These are phyloP conservation scores for Salix purpurea DNA, from an alignment of 345 rosid genomes.

Conservation along the genomic window DNA sequence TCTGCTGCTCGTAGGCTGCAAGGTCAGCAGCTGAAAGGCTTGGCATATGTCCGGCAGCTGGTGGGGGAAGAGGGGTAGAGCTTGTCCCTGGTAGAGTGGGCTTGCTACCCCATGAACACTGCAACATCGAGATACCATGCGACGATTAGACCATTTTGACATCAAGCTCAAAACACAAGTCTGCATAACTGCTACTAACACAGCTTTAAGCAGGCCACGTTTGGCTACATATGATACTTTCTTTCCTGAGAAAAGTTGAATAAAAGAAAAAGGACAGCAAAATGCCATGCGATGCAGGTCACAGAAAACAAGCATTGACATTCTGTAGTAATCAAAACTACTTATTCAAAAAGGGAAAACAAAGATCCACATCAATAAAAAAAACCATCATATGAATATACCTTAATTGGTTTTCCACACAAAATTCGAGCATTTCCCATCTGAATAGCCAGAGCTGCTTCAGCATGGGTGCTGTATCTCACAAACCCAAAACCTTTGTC, in stretches of 20 bases:
- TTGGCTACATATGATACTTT: too few relatives aligned
- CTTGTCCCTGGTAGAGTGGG: conserved; percentile 82
- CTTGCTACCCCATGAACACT: conserved; percentile 97
- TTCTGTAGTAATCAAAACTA: background rate
- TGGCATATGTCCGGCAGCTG: conserved; percentile 51
- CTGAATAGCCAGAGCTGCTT: conserved; percentile 86
- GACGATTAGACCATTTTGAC: background rate
- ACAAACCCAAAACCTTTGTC: conserved; percentile 98
- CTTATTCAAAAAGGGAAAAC: background rate
- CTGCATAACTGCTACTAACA: too few relatives aligned
- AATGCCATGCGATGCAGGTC: too few relatives aligned
- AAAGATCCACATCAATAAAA: background rate
- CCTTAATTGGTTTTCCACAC: conserved; percentile 85
- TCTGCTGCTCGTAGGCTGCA: conserved; percentile 63
- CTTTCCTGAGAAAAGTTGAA: background rate
- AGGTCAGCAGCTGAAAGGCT: conserved; percentile 68
- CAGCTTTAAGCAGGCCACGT: too few relatives aligned
- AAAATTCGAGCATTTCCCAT: conserved; percentile 72
- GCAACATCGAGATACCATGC: conserved; percentile 4
- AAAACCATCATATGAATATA: conserved; percentile 4
- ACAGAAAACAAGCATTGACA: too few relatives aligned
- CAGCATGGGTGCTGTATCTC: conserved; percentile 80
- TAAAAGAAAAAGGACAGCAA: background rate
- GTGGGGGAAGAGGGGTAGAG: conserved; percentile 89
- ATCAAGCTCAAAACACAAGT: background rate